Conservation (phyloP, 805 yeast species). For the Helenozyma rhizophorensis region DNA sequence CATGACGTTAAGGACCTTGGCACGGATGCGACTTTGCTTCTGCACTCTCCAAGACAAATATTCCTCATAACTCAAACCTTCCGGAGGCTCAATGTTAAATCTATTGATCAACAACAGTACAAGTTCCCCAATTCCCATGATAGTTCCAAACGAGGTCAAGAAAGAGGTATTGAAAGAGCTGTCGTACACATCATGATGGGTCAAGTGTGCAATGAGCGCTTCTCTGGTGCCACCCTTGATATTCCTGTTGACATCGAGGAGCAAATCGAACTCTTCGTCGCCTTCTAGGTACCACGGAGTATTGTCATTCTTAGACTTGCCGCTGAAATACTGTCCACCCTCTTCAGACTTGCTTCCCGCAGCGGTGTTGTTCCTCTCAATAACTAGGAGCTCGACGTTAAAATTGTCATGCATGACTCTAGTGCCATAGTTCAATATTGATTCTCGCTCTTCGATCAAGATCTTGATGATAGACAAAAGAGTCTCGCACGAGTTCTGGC, state of each 20-base stretch:
- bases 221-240: constrained; percentile 80
- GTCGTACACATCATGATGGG: constrained; percentile 65
- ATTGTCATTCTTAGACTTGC: constrained; percentile 35
- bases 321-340: constrained; percentile 28
- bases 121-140: constrained; percentile 63
- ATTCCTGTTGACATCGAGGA: constrained; percentile 63
- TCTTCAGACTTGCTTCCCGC: constrained; percentile 36
- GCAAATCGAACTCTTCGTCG: constrained; percentile 53
- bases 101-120: constrained; percentile 56
- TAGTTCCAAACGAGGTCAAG: constrained; percentile 70
- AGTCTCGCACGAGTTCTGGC: constrained; percentile 30
- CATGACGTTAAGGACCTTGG: constrained; percentile 63
- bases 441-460: constrained; percentile 66
- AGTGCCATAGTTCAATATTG: constrained; percentile 66
- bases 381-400: constrained; percentile 53
- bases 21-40: constrained; percentile 64
- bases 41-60: constrained; percentile 71
- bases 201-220: constrained; percentile 75
- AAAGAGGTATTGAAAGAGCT: constrained; percentile 64
- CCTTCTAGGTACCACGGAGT: constrained; percentile 71
- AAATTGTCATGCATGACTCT: constrained; percentile 74
- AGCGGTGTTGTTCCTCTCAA: constrained; percentile 40
- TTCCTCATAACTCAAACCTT: constrained; percentile 79
- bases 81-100: constrained; percentile 76
- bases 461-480: constrained; percentile 45